phyloP scores from a whole-genome alignment of 1,139 yeast genomes.

The Kluyveromyces marxianus region DNA sequence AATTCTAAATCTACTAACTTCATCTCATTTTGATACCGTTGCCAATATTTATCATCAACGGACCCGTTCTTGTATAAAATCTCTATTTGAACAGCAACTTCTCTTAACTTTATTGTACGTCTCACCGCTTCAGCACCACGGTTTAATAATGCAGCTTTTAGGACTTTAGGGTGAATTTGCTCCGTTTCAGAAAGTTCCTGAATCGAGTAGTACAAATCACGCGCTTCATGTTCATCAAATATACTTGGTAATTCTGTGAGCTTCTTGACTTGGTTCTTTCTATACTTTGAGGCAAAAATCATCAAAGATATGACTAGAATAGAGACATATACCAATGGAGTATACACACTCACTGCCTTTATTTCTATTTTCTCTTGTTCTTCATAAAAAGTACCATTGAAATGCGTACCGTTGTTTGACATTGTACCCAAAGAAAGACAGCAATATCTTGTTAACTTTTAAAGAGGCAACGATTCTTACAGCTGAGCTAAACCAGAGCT shows the following conservation, averaged over 20 bases:
- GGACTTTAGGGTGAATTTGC: constrained; percentile 69
- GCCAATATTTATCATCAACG: constrained; percentile 82
- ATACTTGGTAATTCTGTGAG: constrained; percentile 59
- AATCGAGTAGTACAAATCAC: constrained; percentile 56
- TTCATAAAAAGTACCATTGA: constrained; percentile 16
- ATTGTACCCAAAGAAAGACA: constrained; percentile 1
- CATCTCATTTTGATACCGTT: constrained; percentile 68
- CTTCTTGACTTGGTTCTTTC: constrained; percentile 49
- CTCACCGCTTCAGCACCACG: constrained; percentile 89
- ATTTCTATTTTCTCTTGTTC: constrained; percentile 18
- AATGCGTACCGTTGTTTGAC: constrained; percentile 13
- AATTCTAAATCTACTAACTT: constrained; percentile 73
- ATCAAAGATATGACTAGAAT: constrained; percentile 64
- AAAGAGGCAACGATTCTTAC: not conserved
- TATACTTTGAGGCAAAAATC: constrained; percentile 65
- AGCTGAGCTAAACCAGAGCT: too few species aligned
- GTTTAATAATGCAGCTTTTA: constrained; percentile 81
- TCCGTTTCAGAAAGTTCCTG: constrained; percentile 42
- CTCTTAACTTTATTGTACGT: constrained; percentile 76
- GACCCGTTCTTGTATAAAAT: constrained; percentile 79
- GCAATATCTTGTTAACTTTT: too few species aligned
- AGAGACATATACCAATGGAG: constrained; percentile 76
- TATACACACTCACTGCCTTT: constrained; percentile 61
- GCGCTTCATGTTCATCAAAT: constrained; percentile 60
- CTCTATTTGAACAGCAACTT: constrained; percentile 48